Percentiles rank a stretch among this genome's conserved stretches.
phyloP scores from a whole-genome alignment of 1,284 basidiomycete genomes.

The Serendipita sp. region DNA sequence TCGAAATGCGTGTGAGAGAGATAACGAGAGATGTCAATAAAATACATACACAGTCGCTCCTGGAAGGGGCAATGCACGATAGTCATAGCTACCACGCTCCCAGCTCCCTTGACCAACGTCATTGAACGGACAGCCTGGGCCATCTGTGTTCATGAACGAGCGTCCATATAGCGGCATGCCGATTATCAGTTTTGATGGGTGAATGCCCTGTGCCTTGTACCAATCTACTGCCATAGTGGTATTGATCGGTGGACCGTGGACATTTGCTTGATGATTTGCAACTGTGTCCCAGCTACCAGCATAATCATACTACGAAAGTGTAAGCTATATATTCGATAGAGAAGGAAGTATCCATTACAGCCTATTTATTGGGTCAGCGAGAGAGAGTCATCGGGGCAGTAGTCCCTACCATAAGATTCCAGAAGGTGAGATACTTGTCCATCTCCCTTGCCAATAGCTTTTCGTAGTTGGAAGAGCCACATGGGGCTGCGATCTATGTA shows the following conservation, averaged over 20 bases:
- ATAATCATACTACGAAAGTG: constrained; percentile 7
- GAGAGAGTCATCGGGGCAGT: neutral
- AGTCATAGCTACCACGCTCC: constrained; percentile 74
- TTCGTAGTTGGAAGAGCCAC: constrained; percentile 76
- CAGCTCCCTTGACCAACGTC: constrained; percentile 63
- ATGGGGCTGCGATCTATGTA: constrained; percentile 74
- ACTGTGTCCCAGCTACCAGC: constrained; percentile 72
- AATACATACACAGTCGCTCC: constrained; percentile 37
- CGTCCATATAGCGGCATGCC: constrained; percentile 88
- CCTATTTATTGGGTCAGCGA: neutral
- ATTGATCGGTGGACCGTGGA: constrained; percentile 55
- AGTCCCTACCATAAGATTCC: constrained; percentile 76
- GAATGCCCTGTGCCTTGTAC: constrained; percentile 61
- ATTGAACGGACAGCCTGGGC: constrained; percentile 64
- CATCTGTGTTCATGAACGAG: constrained; percentile 75
- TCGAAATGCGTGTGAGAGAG: neutral
- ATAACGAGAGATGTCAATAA: no score
- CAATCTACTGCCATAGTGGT: constrained; percentile 56
- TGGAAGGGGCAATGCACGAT: constrained; percentile 60
- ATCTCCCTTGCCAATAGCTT: constrained; percentile 69
- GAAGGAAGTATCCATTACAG: neutral
- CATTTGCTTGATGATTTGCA: constrained; percentile 79
- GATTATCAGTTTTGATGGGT: constrained; percentile 68
- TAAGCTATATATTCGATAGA: neutral
- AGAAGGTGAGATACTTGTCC: constrained; percentile 81